Conservation (phyloP, 2,329 filamentous ascomycete species). For the Alternaria ethzedia region DNA sequence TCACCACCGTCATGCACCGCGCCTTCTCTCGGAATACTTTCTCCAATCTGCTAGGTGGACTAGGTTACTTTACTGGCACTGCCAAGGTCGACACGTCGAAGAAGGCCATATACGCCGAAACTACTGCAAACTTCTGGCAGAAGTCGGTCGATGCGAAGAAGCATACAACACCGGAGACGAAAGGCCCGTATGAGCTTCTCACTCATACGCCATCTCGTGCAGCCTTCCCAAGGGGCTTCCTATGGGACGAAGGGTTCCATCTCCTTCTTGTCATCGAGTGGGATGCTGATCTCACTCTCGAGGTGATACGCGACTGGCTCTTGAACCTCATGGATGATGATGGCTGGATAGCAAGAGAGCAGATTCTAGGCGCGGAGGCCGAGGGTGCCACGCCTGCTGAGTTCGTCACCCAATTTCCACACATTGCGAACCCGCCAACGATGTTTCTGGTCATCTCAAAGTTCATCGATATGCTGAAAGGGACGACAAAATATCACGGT, state of each 20-base stretch:
- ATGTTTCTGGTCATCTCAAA: conserved; percentile 84
- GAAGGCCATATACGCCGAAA: conserved; percentile 88
- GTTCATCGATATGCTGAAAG: conserved; percentile 66
- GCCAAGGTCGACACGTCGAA: conserved; percentile 86
- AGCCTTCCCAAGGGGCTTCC: conserved; percentile 92
- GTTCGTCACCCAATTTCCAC: conserved; percentile 91
- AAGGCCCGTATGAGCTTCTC: conserved; percentile 85
- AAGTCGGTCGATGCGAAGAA: conserved; percentile 79
- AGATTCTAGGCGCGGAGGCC: conserved; percentile 88
- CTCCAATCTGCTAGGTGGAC: conserved; percentile 88
- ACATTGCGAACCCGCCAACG: conserved; percentile 95
- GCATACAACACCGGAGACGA: conserved; percentile 69
- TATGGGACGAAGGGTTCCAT: conserved; percentile 98
- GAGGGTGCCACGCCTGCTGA: conserved; percentile 87
- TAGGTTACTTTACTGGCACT: conserved; percentile 90
- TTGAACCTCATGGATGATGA: conserved; percentile 85
- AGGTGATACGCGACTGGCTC: conserved; percentile 93
- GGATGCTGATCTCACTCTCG: conserved; percentile 83
- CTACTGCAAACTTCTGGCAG: conserved; percentile 92
- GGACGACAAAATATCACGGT: conserved; percentile 57
- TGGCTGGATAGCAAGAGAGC: conserved; percentile 94
- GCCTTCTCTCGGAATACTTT: conserved; percentile 84
- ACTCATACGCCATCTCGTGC: conserved; percentile 87
- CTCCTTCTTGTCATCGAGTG: conserved; percentile 87
- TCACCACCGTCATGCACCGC: conserved; percentile 72